These are phyloP conservation scores for Boletus albobrunnescens DNA, from an alignment of 1,284 basidiomycete species.

Conservation along the genomic window DNA sequence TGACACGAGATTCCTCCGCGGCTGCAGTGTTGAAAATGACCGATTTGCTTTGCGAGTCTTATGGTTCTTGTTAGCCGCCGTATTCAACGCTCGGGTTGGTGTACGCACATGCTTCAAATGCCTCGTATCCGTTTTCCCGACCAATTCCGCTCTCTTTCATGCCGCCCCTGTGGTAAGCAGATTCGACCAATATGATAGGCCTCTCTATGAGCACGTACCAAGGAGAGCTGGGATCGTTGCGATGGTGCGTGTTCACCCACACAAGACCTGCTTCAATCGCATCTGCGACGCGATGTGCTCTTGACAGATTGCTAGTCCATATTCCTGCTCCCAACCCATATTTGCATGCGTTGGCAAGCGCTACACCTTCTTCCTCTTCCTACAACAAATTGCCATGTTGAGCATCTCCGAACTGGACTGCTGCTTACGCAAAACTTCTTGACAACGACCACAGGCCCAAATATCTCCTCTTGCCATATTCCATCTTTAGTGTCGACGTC, in stretches of 20 bases:
- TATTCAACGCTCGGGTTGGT: background rate
- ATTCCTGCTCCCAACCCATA: constrained; percentile 79
- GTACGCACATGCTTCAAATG: constrained; percentile 65
- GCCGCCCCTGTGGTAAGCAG: constrained; percentile 56
- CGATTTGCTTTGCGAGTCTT: constrained; percentile 82
- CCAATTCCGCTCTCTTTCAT: constrained; percentile 84
- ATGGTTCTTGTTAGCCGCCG: constrained; percentile 7
- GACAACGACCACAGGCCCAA: constrained; percentile 74
- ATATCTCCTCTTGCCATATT: constrained; percentile 78
- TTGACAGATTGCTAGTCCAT: constrained; percentile 71
- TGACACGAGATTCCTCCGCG: constrained; percentile 49
- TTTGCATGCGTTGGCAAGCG: constrained; percentile 68
- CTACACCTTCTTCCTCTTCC: constrained; percentile 62
- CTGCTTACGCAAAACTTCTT: constrained; percentile 56
- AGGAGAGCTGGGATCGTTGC: constrained; percentile 82
- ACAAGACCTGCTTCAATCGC: constrained; percentile 70
- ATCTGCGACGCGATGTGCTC: constrained; percentile 66
- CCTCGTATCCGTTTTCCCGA: constrained; percentile 77
- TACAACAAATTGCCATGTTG: constrained; percentile 24
- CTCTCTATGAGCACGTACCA: constrained; percentile 48
- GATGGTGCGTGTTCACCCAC: constrained; percentile 84
- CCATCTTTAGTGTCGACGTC: constrained; percentile 56
- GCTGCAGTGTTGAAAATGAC: constrained; percentile 67
- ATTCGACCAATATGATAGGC: constrained; percentile 1
- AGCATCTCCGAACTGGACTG: background rate